Evolutionary conservation across 495 filamentous ascomycete species (phyloP), one percentile per base, ranked within the genome.

Genomic region (Aspergillus diversus): DNA sequence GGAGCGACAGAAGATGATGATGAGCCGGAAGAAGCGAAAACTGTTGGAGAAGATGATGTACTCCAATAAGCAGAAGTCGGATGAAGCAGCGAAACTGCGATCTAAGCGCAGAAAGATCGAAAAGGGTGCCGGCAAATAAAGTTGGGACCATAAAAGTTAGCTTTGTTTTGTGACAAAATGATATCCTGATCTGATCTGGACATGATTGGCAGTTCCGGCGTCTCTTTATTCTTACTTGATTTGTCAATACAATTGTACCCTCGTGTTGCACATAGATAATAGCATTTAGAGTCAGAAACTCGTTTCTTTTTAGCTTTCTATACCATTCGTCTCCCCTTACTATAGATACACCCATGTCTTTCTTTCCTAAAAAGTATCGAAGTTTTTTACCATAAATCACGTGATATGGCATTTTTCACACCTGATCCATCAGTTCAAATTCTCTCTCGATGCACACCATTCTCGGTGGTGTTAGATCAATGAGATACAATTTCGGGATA

Each of bases 31-130:
- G 86, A 94, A 94, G 84, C 81, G 92, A 67, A 94, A 93, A 85
- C 78, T 94, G 63, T 83, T 91, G 58, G 92, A 94, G 81, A 93
- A 96, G 84, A 96, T 96, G 92, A 82, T 91, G 71, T 92, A 92
- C 78, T 89, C 84, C 64, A 94, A 94, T 76, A 90, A 87, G 78
- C 90, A 90, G 82, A 87, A 88, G 81, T 89, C 90, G 59, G 90
- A 87, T 9, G 91, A 93, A 76, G 87, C 89, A 35, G 77, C 86
- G 61, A 82, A 78, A 76, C 80, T 98, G 74, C 86, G 91, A 60
- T 84, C 81, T 43, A 98, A 98, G 87, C 84, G 91, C 74, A 89
- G 94, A 79, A 94, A 87, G 84, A 68, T 97, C 63, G 93, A 97
- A 77, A 92, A 91, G 79, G 84, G 56, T 39, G 69, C 63, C 17